A percentile compares a stretch with the other conserved stretches of the same genome.
These are phyloP conservation scores for Inonotus obliquus DNA, from an alignment of 1,284 basidiomycete genomes.

Conservation along the genomic window DNA sequence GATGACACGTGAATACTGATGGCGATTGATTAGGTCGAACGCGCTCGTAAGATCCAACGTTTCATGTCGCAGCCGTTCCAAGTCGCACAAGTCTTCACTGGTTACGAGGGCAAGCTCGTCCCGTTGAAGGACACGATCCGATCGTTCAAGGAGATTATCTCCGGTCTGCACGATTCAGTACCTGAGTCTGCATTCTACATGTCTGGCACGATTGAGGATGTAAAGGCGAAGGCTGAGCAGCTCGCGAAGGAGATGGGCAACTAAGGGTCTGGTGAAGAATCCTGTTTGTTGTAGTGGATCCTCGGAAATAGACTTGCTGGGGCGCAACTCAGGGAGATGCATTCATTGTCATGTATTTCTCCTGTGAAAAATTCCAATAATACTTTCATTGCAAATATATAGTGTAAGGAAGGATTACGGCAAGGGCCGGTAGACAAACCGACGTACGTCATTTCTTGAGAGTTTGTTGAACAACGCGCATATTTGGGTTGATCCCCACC, in stretches of 20 bases:
- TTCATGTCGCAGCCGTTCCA: constrained; percentile 99
- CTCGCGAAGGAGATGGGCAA: constrained; percentile 88
- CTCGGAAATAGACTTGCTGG: constrained; percentile 3
- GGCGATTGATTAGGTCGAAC: constrained; percentile 57
- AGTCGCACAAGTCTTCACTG: constrained; percentile 99
- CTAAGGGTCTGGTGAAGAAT: no score
- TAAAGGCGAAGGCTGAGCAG: constrained; percentile 94
- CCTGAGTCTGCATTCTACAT: constrained; percentile 96
- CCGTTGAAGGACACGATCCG: constrained; percentile 88
- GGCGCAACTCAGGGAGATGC: constrained; percentile 2
- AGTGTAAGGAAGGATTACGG: not conserved
- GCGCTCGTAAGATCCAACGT: constrained; percentile 88
- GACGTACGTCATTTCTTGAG: not conserved
- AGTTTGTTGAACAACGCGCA: not conserved
- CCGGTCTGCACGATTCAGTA: constrained; percentile 81
- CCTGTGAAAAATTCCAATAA: constrained; percentile 3
- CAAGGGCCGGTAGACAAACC: not conserved
- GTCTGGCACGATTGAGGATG: constrained; percentile 92
- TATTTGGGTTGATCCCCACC: no score
- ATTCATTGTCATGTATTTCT: constrained; percentile 4
- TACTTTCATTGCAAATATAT: not conserved
- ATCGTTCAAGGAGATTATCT: constrained; percentile 95
- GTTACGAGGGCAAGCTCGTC: constrained; percentile 96
- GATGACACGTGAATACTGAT: constrained; percentile 14
- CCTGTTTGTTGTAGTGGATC: not conserved